Evolutionary conservation across 768 basidiomycete genomes (phyloP), one percentile per base, ranked within the genome.

Genomic region (Lactifluus volemus): DNA sequence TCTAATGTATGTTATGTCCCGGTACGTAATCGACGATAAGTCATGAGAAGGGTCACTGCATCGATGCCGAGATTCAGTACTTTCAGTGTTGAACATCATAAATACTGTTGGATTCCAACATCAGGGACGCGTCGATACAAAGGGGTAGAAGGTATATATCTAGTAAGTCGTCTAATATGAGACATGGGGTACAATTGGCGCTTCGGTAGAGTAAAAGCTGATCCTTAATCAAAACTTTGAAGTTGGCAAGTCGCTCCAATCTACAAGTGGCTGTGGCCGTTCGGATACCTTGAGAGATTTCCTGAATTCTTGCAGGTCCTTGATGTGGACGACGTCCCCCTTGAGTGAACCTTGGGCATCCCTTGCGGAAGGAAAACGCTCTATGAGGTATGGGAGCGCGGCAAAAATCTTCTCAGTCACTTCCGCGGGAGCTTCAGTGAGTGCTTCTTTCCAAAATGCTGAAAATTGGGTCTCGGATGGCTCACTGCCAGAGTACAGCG

Each of bases 161-260:
- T n/a, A 21, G 9, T 9, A 50, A 25, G 49, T 50, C 32, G 29
- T 42, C 21, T 48, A 11, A n/a, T 34, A 39, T 29, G 32, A 34
- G 1, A n/a, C 29, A 53, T 53, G 2, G 38, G 39, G n/a, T 52
- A 38, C 45, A 44, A 19, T 15, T 17, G 36, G 25, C n/a, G 17
- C 32, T 21, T 36, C 44, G 9, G 17, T 17, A 9, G 10, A 39
- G 39, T 17, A 32, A 39, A 32, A 54, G 14, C 5, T 1, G 41
- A 7, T 32, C 50, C 12, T 58, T 50, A 25, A 32, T 77, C 73
- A 87, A 49, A 82, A 78, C 63, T 78, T 84, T 2, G 86, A 70
- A 6, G 73, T 70, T 19, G 86, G 87, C 55, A 89, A 74, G 73
- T 91, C 89, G 38, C 81, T 82, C 88, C 88, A 91, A 53, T 83